Evolutionary conservation across 2,329 filamentous ascomycete genomes (phyloP), one percentile per base, ranked within the genome.

Genomic region (Neonectria coccinea): DNA sequence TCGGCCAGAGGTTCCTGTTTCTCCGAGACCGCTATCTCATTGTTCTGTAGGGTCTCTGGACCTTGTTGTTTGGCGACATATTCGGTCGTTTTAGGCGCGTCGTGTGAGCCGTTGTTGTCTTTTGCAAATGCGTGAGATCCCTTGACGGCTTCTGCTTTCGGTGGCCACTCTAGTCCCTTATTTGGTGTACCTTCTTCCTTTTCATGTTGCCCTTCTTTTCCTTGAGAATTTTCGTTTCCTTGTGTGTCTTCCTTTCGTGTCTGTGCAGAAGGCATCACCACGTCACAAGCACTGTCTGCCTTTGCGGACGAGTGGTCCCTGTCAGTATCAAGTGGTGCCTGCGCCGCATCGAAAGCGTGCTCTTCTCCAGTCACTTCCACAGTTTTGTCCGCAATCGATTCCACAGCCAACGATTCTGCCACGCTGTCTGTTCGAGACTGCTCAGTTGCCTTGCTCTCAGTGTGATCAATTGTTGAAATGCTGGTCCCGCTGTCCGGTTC

Each of bases 1-100:
- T 66, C 62, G 62, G 62, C 45, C 53, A 62, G 64, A 47, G 33
- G 45, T 56, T 45, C 58, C 45, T 52, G 44, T 41, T 51, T 58
- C 22, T 62, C 66, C 36, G 53, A 52, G 36, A 54, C 41, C 41
- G 48, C 29, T 27, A 50, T 54, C 25, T 41, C 61, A 12, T 50
- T 25, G n/a, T 39, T 25, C 10, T 41, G 33, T 36, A 50, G 41
- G 16, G 42, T 42, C 64, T 60, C 60, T 29, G 52, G 48, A 45
- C 51, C 22, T 33, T 66, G 54, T 65, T 59, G 47, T 52, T 56
- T 56, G 12, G 50, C 52, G 41, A 44, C 56, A 42, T 64, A 29
- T 41, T 22, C 50, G 41, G 33, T 25, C 29, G 36, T 48, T 57
- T 53, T 22, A 11, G 27, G 51, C 27, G 44, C 36, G 27, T 70